Base-by-base conservation (phyloP, 2,329 filamentous ascomycete species). In the Berkeleyomyces basicola region DNA sequence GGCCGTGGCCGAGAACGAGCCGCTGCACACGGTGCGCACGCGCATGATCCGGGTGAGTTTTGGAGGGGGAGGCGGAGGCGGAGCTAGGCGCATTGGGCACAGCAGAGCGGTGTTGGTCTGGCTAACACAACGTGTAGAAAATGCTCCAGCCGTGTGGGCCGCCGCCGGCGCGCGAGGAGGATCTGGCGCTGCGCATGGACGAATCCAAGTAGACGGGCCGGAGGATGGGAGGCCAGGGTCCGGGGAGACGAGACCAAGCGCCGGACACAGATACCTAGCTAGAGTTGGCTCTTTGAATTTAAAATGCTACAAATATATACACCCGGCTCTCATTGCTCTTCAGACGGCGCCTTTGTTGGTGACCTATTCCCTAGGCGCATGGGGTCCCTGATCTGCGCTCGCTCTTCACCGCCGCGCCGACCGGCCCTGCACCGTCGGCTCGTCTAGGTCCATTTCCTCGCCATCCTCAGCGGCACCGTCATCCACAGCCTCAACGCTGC, bases 1-100 rank as follows among this genome's bases (percentile, higher is more conserved):
- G 78, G 82, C 88, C 16, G 84, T 97, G 59, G 92, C 91, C 0
- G 84, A 95, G 76, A 93, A 93, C 58, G 89, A 95, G 73, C 81
- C 88, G 4, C 79, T 86, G 64, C 86, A 90, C 73, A 89, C 90
- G 73, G 83, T 93, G 61, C 81, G 90, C 66, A 83, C 86, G 11
- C 80, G 84, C 73, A 80, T 96, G 76, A 86, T 97, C 68, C 87
- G 95, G 71, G 81, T 83, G 70, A 58, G 76, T 72, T 11, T 31
- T 9, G 3, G 49, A 9, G 3, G 42, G 14, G 42, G 14, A 14
- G 6, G 42, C 10, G 9, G 42, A 11, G 42, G 42, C 10, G 9
- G 4, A 11, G 16, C 11, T 1, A 36, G 9, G 16, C 4, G 5
- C 2, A 23, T 23, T 23, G 23, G 23, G 23, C 23, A 23, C 23